These are phyloP conservation scores for Chalara sp. DNA, from an alignment of 2,329 filamentous ascomycete species.

Conservation along the genomic window DNA sequence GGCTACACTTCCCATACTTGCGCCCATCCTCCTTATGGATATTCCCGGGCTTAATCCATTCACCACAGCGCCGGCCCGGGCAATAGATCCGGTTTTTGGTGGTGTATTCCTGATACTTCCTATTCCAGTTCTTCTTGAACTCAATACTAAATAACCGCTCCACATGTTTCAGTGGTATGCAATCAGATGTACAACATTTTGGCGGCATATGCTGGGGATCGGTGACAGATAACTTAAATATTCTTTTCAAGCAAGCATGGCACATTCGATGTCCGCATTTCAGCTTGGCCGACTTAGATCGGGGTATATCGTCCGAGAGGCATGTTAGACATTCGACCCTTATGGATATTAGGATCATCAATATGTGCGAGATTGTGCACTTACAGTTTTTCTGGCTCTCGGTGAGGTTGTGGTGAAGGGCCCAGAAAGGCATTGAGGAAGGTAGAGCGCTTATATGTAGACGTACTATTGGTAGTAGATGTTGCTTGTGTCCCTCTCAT, in stretches of 20 bases:
- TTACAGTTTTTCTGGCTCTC: conserved; percentile 24
- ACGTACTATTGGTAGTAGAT: conserved; percentile 1
- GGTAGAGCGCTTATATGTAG: conserved; percentile 9
- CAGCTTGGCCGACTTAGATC: conserved; percentile 60
- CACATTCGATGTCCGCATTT: conserved; percentile 80
- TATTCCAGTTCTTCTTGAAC: conserved; percentile 77
- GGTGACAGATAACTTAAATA: conserved; percentile 68
- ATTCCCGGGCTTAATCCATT: conserved; percentile 70
- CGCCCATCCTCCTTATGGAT: conserved; percentile 55
- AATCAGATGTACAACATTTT: conserved; percentile 66
- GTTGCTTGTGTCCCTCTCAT: too few relatives aligned
- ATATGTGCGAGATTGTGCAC: neutral
- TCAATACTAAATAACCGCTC: conserved; percentile 64
- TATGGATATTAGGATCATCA: conserved; percentile 13
- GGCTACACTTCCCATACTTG: conserved; percentile 62
- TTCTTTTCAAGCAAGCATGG: conserved; percentile 63
- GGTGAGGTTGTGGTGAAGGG: conserved; percentile 10
- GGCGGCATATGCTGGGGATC: conserved; percentile 82
- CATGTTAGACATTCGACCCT: conserved; percentile 71
- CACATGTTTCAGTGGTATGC: conserved; percentile 70
- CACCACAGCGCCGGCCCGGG: conserved; percentile 63
- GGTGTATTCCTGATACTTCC: conserved; percentile 70
- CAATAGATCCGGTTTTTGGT: conserved; percentile 74
- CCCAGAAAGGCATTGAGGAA: conserved; percentile 19
- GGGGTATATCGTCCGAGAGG: conserved; percentile 56